Base-by-base conservation (phyloP, 2,329 filamentous ascomycete genomes). In the Colletotrichum sp. region DNA sequence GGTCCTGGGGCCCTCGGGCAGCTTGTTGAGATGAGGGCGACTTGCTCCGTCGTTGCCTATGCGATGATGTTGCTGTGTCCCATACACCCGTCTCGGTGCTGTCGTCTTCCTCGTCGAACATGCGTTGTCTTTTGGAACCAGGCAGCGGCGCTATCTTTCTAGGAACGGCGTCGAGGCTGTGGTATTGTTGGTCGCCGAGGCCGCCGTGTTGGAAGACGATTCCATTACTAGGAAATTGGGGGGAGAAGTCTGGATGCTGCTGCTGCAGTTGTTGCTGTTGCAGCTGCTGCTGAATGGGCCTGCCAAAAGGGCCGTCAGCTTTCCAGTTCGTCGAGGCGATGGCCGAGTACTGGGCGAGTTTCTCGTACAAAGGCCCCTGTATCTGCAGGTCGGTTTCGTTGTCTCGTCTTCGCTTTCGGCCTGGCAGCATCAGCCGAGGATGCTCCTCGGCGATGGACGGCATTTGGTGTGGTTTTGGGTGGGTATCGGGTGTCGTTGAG, bases 391-490 rank as follows among this genome's bases (percentile, higher is more conserved):
- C 26, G 62, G 62, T 69, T n/a, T 78, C 77, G 72, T 75, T 75
- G 59, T 78, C 77, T 71, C 76, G 76, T 69, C 77, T 78, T 32
- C 77, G 76, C 65, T 78, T 78, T 34, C 67, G 76, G 28, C 68
- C 76, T 10, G 72, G 68, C 52, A 67, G 44, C 65, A 71, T 68
- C 55, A 68, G 68, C 59, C 77, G 72, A 16, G 72, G 77, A 49
- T 78, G 76, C 55, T 76, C 76, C 64, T 77, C 76, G 59, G 77
- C 76, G 44, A 78, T 67, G 21, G 76, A 78, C 28, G 77, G 76
- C 77, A 78, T 78, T 10, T 24, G 36, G 16, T n/a, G 59, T 39
- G 52, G 28, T 71, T 66, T 28, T 8, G 63, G 63, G 44, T 64
- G 44, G 39, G 26, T 26, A 63, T 70, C 34, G 34, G 34, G 30